A percentile compares a stretch with the other conserved stretches of the same genome.
Evolutionary conservation across 2,329 filamentous ascomycete genomes (phyloP).

Genomic region (Diplodia seriata): DNA sequence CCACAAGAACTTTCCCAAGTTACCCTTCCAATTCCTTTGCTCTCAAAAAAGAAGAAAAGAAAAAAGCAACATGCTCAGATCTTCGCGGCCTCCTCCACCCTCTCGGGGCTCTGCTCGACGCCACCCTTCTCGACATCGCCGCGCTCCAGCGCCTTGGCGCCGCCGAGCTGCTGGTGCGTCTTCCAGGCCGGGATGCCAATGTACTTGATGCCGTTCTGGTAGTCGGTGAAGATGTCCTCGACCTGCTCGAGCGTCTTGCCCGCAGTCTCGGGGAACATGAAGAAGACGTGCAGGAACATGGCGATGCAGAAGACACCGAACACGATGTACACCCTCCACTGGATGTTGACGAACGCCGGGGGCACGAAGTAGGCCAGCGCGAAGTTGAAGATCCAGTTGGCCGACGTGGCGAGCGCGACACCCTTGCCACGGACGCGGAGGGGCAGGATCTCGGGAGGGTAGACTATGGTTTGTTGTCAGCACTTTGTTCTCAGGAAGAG

Average conservation of each 20-base stretch:
- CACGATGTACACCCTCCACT: slow-evolving; percentile 72
- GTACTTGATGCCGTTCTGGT: slow-evolving; percentile 45
- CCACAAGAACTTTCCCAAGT: neutral
- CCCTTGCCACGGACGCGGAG: slow-evolving; percentile 69
- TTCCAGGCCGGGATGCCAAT: slow-evolving; percentile 66
- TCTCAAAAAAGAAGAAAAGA: neutral
- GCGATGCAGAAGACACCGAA: slow-evolving; percentile 75
- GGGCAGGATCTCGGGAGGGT: slow-evolving; percentile 68
- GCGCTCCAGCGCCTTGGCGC: slow-evolving; percentile 40
- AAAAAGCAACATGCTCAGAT: neutral
- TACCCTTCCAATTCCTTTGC: too few species aligned
- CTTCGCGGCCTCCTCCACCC: slow-evolving; percentile 36
- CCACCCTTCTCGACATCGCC: slow-evolving; percentile 38
- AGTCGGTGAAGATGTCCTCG: slow-evolving; percentile 69
- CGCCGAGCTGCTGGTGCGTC: slow-evolving; percentile 41
- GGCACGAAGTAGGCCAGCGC: slow-evolving; percentile 63
- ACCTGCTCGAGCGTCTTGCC: slow-evolving; percentile 80
- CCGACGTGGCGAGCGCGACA: slow-evolving; percentile 65
- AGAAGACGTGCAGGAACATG: slow-evolving; percentile 72
- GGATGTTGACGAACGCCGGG: slow-evolving; percentile 64
- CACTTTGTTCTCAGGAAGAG: neutral
- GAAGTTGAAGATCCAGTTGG: slow-evolving; percentile 66
- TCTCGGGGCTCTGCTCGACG: slow-evolving; percentile 37
- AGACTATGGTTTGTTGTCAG: slow-evolving; percentile 43
- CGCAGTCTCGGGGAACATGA: slow-evolving; percentile 71